phyloP scores from a whole-genome alignment of 495 filamentous ascomycete species.

The Neurospora sp. region DNA sequence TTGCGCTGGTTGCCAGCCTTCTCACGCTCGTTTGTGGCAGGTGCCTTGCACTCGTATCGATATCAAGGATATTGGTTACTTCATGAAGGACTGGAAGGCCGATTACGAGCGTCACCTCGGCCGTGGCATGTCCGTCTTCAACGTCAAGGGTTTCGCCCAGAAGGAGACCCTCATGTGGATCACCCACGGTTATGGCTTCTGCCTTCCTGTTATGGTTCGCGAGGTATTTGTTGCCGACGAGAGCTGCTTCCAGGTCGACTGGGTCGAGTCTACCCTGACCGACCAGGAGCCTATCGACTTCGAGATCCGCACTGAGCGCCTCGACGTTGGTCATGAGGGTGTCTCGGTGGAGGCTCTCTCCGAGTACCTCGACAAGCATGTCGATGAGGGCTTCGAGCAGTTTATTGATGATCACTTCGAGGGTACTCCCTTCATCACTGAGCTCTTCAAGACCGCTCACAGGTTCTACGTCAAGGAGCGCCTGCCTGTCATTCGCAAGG shows the following conservation, averaged over 20 bases:
- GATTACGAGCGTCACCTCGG: conserved; percentile 85
- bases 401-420: conserved; percentile 94
- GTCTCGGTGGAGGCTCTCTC: conserved; percentile 65
- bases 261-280: conserved; percentile 65
- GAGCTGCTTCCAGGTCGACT: conserved; percentile 83
- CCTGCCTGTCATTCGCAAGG: conserved; percentile 78
- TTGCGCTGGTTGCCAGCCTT: conserved; percentile 84
- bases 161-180: conserved; percentile 72
- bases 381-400: conserved; percentile 78
- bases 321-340: conserved; percentile 77
- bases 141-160: conserved; percentile 84
- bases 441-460: conserved; percentile 88
- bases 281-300: conserved; percentile 62
- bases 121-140: conserved; percentile 77
- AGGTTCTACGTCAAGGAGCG: conserved; percentile 78
- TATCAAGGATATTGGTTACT: conserved; percentile 92
- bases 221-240: conserved; percentile 87
- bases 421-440: conserved; percentile 82
- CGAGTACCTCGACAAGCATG: conserved; percentile 86
- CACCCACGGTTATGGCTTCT: conserved; percentile 83
- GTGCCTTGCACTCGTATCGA: conserved; percentile 92
- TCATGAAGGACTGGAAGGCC: conserved; percentile 97
- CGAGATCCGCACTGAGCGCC: conserved; percentile 71
- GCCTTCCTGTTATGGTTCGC: conserved; percentile 77
- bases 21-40: conserved; percentile 87